These are phyloP conservation scores for Talaromyces atroroseus DNA, from an alignment of 2,329 filamentous ascomycete genomes.

Conservation along the genomic window DNA sequence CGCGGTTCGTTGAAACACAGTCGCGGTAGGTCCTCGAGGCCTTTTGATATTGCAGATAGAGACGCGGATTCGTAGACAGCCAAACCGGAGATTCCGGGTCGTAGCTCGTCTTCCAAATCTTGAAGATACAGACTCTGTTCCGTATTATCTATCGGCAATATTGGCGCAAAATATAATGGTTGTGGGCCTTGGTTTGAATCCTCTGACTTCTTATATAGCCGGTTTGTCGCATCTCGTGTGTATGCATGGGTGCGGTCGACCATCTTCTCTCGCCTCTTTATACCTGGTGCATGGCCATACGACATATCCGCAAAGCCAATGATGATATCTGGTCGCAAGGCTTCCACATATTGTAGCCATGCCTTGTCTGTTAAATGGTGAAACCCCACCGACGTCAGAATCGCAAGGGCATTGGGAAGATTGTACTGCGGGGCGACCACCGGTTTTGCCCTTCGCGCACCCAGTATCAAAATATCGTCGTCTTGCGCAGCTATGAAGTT, in stretches of 20 bases:
- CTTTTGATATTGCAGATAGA: constrained; percentile 59
- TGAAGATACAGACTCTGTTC: constrained; percentile 77
- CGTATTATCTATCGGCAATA: constrained; percentile 69
- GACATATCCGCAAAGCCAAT: constrained; percentile 72
- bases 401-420: constrained; percentile 63
- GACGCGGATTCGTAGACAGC: constrained; percentile 72
- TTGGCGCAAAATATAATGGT: constrained; percentile 56
- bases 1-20: constrained; percentile 65
- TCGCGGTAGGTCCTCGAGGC: constrained; percentile 61
- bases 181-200: constrained; percentile 13
- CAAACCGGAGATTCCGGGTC: constrained; percentile 58
- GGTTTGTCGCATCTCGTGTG: constrained; percentile 62
- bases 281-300: constrained; percentile 53
- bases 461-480: constrained; percentile 64
- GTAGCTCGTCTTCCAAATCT: constrained; percentile 60
- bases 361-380: constrained; percentile 61
- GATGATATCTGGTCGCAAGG: constrained; percentile 72
- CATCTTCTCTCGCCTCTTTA: constrained; percentile 76
- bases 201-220: constrained; percentile 33
- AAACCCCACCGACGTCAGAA: constrained; percentile 86
- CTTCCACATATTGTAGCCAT: constrained; percentile 60
- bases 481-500: constrained; percentile 69
- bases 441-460: constrained; percentile 70
- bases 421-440: constrained; percentile 65
- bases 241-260: constrained; percentile 79